Evolutionary conservation across 805 yeast species (phyloP).

Genomic region (Kazachstania taianensis): DNA sequence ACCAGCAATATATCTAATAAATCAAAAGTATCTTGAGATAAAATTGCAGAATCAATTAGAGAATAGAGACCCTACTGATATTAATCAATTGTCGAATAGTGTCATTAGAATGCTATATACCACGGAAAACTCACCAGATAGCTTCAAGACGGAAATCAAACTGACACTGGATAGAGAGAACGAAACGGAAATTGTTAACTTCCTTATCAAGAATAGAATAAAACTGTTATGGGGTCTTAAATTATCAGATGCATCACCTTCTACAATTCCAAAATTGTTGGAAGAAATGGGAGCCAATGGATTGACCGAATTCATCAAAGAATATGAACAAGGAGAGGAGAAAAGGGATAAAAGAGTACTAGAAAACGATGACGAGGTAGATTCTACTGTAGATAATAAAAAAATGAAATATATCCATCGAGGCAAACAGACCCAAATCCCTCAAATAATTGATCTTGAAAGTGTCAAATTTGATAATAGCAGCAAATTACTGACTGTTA

Average conservation of each 20-base stretch:
- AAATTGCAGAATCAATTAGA: constrained; percentile 31
- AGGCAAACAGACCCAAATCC: constrained; percentile 11
- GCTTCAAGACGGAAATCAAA: constrained; percentile 45
- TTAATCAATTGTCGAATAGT: constrained; percentile 32
- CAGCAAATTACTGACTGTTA: constrained; percentile 51
- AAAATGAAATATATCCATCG: constrained; percentile 19
- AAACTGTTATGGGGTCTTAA: constrained; percentile 46
- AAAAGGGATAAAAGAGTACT: constrained; percentile 5
- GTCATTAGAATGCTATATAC: constrained; percentile 35
- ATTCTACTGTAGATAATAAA: constrained; percentile 5
- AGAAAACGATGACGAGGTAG: constrained; percentile 1
- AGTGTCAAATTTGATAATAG: constrained; percentile 64
- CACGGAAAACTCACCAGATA: constrained; percentile 30
- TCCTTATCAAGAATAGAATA: constrained; percentile 41
- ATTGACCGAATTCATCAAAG: constrained; percentile 33
- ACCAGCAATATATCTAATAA: constrained; percentile 32
- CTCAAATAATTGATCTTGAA: constrained; percentile 46
- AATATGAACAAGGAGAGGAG: constrained; percentile 27
- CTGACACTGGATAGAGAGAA: constrained; percentile 43
- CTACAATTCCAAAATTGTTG: constrained; percentile 30
- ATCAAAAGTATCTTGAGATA: constrained; percentile 45
- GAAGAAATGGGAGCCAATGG: constrained; percentile 38
- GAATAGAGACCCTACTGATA: constrained; percentile 28
- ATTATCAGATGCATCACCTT: constrained; percentile 32
- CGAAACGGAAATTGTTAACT: too few relatives aligned